Base-by-base conservation (phyloP, 345 rosid genomes). In the Orychophragmus violaceus region DNA sequence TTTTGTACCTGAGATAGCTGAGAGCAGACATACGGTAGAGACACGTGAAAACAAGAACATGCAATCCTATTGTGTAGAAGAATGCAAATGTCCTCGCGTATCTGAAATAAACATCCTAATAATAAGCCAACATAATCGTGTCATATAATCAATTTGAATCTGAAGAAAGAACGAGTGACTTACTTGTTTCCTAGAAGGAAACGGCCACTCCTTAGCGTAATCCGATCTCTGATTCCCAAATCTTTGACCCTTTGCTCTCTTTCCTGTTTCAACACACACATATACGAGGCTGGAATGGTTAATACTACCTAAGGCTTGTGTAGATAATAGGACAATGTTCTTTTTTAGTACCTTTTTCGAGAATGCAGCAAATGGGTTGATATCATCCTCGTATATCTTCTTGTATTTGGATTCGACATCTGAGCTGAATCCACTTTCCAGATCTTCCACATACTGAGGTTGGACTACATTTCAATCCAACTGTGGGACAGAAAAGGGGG, bases 341-440 rank as follows among this genome's bases (percentile, higher is more conserved):
- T 11, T 39, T 28, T 52, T 9, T 44, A 1, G 2, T 5, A 86
- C 97, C 97, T 88, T 94, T 78, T 84, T 90, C 21, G 99, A 94
- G 82, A 90, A 94, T 39, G 99, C 99, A 16, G 97, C 96, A 76
- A 94, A 94, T 16, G 99, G 97, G 82, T 94, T 94, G 52, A 94
- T 90, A 76, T 87, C 99, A 72, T 94, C 97, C 71, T 90, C 97
- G 28, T 94, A 94, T 67, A 94, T 90, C 82, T 94, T 94, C 83
- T 90, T 90, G 90, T 94, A 90, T 83, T 90, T 90, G n/a, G 97
- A 94, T 77, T 94, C 99, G 16, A 88, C 83, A 80, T 94, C 97
- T 10, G 97, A 94, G 71, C 78, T 74, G 76, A 94, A 90, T 18
- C 99, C 99, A 77, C 95, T 79, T 83, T 94, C 99, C 59, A 84